A percentile compares a stretch with the other conserved stretches of the same genome.
Conservation (phyloP, 306 rosid genomes). For the Fragaria vesca region DNA sequence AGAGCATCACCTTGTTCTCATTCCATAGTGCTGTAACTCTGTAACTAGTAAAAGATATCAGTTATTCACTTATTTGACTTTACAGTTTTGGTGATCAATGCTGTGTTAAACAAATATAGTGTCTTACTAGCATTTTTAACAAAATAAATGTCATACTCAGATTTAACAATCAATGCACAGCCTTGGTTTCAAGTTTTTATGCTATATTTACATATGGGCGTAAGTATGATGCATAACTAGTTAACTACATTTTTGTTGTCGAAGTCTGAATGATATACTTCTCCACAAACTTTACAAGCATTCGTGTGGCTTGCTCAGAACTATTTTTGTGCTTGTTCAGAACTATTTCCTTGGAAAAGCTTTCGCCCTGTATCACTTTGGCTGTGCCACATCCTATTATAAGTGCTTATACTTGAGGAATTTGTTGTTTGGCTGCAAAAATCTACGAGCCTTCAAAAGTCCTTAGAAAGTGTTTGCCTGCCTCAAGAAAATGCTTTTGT, state of each 20-base stretch:
- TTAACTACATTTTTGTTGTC: neutral
- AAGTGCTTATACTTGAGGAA: neutral
- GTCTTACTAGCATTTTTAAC: neutral
- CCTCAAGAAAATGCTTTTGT: neutral
- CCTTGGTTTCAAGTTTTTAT: neutral
- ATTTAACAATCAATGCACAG: neutral
- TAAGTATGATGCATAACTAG: neutral
- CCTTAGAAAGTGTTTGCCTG: neutral
- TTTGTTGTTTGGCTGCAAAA: neutral
- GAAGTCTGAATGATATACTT: neutral
- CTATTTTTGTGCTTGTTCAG: neutral
- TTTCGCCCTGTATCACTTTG: neutral
- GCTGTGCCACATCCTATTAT: neutral
- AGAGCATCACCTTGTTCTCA: neutral
- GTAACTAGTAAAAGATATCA: neutral
- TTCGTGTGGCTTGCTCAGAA: neutral
- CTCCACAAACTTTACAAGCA: neutral
- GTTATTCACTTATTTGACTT: neutral
- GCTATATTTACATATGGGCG: neutral
- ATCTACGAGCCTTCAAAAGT: neutral
- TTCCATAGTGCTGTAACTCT: neutral
- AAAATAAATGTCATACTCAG: neutral
- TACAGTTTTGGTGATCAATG: neutral
- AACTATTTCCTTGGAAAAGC: neutral
- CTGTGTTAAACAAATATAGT: neutral